A percentile compares a stretch with the other conserved stretches of the same genome.
These are phyloP conservation scores for Aspergillus panamensis DNA, from an alignment of 495 filamentous ascomycete species.

Conservation along the genomic window DNA sequence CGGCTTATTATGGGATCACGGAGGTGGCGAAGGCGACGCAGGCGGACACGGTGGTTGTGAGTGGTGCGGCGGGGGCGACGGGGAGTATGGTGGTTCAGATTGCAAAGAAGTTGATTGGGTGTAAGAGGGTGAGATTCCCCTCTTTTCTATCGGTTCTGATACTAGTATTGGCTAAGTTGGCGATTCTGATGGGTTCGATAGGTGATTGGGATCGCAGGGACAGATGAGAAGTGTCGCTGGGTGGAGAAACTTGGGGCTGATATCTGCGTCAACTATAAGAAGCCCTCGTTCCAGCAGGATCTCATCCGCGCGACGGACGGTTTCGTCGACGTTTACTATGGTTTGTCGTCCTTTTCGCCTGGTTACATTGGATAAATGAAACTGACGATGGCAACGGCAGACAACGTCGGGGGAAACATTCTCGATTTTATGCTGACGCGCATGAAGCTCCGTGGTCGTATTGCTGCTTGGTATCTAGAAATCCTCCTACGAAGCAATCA, in stretches of 20 bases:
- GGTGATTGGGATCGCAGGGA: constrained; percentile 59
- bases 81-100: constrained; percentile 49
- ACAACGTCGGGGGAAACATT: constrained; percentile 69
- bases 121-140: constrained; percentile 39
- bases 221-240: constrained; percentile 62
- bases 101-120: constrained; percentile 53
- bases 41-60: constrained; percentile 46
- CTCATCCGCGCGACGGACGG: constrained; percentile 58
- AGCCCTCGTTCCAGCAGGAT: constrained; percentile 50
- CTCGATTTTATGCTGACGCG: constrained; percentile 57
- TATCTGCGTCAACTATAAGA: constrained; percentile 66
- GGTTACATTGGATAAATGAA: background rate
- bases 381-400: constrained; percentile 26
- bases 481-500: background rate
- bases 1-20: constrained; percentile 51
- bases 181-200: constrained; percentile 24
- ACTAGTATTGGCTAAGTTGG: too few species aligned
- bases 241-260: constrained; percentile 62
- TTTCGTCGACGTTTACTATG: constrained; percentile 62
- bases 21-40: constrained; percentile 34
- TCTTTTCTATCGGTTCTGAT: too few species aligned
- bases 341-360: constrained; percentile 10
- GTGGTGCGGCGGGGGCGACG: constrained; percentile 47
- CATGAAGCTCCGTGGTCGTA: constrained; percentile 52
- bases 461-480: constrained; percentile 51